Conservation (phyloP, 768 basidiomycete species). For the Strobilomyces confusus region DNA sequence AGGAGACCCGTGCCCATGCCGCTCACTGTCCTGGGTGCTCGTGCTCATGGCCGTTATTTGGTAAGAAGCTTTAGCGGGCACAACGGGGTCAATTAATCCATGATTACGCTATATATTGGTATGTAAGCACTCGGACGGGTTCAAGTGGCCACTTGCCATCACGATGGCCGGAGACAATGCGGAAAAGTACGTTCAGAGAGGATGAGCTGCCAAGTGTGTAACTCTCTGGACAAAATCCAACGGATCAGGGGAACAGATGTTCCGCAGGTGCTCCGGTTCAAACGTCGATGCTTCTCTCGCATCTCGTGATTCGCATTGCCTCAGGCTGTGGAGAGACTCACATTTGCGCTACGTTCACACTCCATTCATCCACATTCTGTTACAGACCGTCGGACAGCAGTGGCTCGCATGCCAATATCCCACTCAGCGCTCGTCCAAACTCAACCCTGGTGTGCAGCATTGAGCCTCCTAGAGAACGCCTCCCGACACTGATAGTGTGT, state of each 20-base stretch:
- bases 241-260: not conserved
- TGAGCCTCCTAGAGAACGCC: conserved; percentile 47
- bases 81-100: not conserved
- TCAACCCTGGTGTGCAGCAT: conserved; percentile 31
- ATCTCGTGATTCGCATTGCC: not conserved
- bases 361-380: not conserved
- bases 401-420: not conserved
- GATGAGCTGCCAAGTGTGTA: not conserved
- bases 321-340: not conserved
- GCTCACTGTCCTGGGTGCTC: not conserved
- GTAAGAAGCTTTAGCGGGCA: not conserved
- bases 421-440: not conserved
- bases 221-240: too few relatives aligned
- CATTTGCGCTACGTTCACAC: not conserved
- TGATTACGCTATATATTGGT: not conserved
- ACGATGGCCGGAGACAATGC: not conserved
- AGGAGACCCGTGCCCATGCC: not conserved
- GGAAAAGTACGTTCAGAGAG: too few relatives aligned
- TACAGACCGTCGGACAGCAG: not conserved
- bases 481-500: conserved; percentile 98
- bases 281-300: not conserved
- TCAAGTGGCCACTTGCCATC: too few relatives aligned
- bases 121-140: too few relatives aligned
- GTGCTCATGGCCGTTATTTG: conserved; percentile 3
- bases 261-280: not conserved